Evolutionary conservation across 129 eudicot genomes (phyloP).

Genomic region (Ambrosia trifida): DNA sequence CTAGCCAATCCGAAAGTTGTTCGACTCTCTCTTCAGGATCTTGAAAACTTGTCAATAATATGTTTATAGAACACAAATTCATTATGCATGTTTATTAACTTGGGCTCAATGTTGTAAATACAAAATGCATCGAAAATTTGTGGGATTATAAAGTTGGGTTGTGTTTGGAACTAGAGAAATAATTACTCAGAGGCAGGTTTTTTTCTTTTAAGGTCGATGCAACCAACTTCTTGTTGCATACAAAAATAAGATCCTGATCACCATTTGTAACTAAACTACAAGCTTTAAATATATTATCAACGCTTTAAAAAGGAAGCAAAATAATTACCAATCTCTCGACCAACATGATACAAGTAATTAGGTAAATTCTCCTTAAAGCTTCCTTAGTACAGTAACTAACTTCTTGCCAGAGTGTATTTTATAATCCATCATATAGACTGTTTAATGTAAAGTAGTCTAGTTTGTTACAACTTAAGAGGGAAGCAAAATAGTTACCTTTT

Average conservation of each 20-base stretch:
- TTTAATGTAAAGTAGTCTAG: neutral
- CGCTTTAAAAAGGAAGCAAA: neutral
- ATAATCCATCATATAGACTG: neutral
- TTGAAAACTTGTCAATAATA: neutral
- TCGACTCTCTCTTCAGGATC: neutral
- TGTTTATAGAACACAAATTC: constrained; percentile 2
- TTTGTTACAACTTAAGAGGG: neutral
- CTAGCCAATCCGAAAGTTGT: neutral
- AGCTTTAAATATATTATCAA: neutral
- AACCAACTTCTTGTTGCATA: constrained; percentile 6
- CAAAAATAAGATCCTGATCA: neutral
- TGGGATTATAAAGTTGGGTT: neutral
- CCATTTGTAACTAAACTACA: neutral
- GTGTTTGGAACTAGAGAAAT: neutral
- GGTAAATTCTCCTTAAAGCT: neutral
- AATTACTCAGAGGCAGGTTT: neutral
- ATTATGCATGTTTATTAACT: neutral
- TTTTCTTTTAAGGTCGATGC: neutral
- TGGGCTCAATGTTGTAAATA: neutral
- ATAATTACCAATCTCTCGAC: neutral
- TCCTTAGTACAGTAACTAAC: neutral
- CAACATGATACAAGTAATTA: constrained; percentile 18
- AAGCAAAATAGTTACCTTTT: constrained; percentile 52
- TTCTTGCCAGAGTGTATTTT: neutral
- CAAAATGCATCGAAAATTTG: neutral